These are phyloP conservation scores for Candida bentonensis DNA, from an alignment of 805 yeast genomes.

Conservation along the genomic window DNA sequence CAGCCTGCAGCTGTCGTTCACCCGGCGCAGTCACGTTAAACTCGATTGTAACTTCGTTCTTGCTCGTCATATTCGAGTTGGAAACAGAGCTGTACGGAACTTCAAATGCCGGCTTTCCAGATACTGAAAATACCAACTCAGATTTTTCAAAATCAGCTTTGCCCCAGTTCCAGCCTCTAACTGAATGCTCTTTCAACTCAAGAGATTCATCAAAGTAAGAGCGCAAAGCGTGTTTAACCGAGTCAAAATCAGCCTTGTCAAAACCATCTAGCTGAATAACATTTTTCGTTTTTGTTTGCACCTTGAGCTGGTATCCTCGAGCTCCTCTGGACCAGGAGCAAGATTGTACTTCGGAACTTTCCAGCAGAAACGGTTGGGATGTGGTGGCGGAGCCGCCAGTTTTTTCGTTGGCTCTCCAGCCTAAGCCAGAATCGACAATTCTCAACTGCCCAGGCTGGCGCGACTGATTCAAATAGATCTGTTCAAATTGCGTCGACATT, in stretches of 20 bases:
- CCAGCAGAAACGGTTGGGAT: constrained; percentile 68
- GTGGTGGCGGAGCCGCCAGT: constrained; percentile 31
- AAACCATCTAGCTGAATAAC: constrained; percentile 87
- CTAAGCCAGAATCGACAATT: constrained; percentile 91
- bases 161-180: constrained; percentile 99
- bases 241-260: constrained; percentile 62
- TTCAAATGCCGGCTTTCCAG: constrained; percentile 84
- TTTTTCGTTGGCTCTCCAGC: constrained; percentile 69
- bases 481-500: constrained; percentile 56
- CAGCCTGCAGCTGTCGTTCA: constrained; percentile 45
- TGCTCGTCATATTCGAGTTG: constrained; percentile 82
- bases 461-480: constrained; percentile 80
- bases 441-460: constrained; percentile 78
- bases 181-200: constrained; percentile 79
- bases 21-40: constrained; percentile 42
- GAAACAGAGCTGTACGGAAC: constrained; percentile 68
- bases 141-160: constrained; percentile 81
- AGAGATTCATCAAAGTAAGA: constrained; percentile 57
- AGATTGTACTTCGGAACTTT: constrained; percentile 70
- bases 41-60: constrained; percentile 87
- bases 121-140: constrained; percentile 74
- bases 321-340: constrained; percentile 90
- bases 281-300: constrained; percentile 80
- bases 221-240: constrained; percentile 71
- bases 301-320: constrained; percentile 76